phyloP scores from a whole-genome alignment of 1,139 yeast genomes.

The Yamadazyma siamensis region DNA sequence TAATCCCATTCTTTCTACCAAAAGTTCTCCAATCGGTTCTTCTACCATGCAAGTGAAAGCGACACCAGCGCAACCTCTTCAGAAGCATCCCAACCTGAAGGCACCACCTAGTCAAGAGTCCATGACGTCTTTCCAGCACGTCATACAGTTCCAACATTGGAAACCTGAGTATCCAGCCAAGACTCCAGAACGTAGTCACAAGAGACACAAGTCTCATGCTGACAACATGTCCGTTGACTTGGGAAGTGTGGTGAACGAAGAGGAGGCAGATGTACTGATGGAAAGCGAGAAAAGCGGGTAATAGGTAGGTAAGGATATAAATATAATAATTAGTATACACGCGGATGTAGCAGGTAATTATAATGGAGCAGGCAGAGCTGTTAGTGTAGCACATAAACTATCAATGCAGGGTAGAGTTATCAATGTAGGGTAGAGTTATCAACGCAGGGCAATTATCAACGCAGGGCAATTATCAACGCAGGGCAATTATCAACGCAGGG shows the following conservation, averaged over 20 bases:
- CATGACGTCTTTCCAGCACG: conserved; percentile 51
- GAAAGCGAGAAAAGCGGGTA: conserved; percentile 5
- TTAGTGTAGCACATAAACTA: too few species aligned
- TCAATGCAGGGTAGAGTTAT: too few species aligned
- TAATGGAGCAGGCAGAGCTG: too few species aligned
- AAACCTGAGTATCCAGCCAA: conserved; percentile 37
- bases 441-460: too few species aligned
- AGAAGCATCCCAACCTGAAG: conserved; percentile 27
- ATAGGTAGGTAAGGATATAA: neutral
- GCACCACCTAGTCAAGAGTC: conserved; percentile 46
- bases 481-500: too few species aligned
- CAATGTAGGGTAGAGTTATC: too few species aligned
- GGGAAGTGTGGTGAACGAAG: conserved; percentile 2
- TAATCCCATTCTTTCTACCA: conserved; percentile 7
- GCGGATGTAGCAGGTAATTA: too few species aligned
- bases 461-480: too few species aligned
- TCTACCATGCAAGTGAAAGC: conserved; percentile 46
- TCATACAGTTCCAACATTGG: conserved; percentile 54
- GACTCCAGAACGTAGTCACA: conserved; percentile 11
- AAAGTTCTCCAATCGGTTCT: conserved; percentile 23
- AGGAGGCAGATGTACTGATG: conserved; percentile 12
- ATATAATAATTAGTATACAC: too few species aligned
- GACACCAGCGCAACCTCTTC: conserved; percentile 44
- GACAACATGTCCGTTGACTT: conserved; percentile 17
- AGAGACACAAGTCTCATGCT: conserved; percentile 15